Evolutionary conservation across 139 green algal species (phyloP).

Genomic region (Coelastrella sp.): DNA sequence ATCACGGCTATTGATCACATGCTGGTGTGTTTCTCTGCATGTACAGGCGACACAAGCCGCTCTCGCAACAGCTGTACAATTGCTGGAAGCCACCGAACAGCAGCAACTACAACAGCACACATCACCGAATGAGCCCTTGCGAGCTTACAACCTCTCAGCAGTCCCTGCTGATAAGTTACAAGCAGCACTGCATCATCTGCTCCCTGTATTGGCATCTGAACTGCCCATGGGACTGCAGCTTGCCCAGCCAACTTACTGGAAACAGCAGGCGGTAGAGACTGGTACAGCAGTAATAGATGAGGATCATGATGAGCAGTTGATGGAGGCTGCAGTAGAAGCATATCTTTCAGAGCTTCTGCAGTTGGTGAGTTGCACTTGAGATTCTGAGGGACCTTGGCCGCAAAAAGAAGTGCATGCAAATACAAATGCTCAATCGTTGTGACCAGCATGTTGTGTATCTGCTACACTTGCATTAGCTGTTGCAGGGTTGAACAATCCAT

Average conservation of each 20-base stretch:
- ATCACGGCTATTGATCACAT: too few relatives aligned
- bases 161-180: background rate
- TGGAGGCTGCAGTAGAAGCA: background rate
- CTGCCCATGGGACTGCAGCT: background rate
- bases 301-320: background rate
- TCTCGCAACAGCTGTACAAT: background rate
- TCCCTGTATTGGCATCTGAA: background rate
- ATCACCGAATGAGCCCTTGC: background rate
- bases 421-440: too few relatives aligned
- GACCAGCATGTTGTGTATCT: too few relatives aligned
- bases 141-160: background rate
- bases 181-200: background rate
- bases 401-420: too few relatives aligned
- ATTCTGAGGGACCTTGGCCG: too few relatives aligned
- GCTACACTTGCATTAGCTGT: too few relatives aligned
- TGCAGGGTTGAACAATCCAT: too few relatives aligned
- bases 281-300: background rate
- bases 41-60: background rate
- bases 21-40: background rate
- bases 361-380: too few relatives aligned
- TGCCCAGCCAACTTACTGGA: background rate
- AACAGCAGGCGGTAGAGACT: background rate
- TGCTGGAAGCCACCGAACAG: background rate
- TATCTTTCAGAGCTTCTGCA: constrained; percentile 11
- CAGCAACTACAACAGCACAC: constrained; percentile 14